Base-by-base conservation (phyloP, 2,329 filamentous ascomycete genomes). In the Xylaria digitata region DNA sequence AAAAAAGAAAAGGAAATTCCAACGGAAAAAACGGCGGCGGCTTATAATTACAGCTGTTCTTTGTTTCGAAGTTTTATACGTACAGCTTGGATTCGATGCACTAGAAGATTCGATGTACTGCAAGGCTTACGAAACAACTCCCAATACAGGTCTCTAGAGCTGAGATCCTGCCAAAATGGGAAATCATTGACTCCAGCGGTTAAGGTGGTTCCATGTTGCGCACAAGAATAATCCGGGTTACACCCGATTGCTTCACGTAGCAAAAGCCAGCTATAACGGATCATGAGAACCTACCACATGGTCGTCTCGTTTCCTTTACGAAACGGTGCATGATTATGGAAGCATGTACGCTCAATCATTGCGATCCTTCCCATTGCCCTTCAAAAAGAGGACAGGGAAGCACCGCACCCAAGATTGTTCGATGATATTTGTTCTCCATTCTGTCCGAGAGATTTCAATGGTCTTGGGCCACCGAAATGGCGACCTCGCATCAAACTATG, bases 341-440 rank as follows among this genome's bases (percentile, higher is more conserved):
- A 50, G 54, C 57, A 84, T 86, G 84, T 86, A 81, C 83, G 84
- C 74, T 85, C 84, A 85, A 86, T 86, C 84, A 86, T 86, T 86
- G 84, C 84, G 84, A 82, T 86, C 84, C 84, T 83, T 79, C 82
- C 80, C 84, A 86, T 78, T 61, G 75, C 75, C 79, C 76, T 73
- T 67, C 59, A 70, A 70, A 70, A 5, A 66, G 63, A 75, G 73
- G 75, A 78, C 76, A 79, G 82, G 79, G 80, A 80, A 85, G 81
- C 84, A 86, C 82, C 84, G 84, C 84, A 86, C 84, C 84, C 84
- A 86, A 86, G 84, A 86, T 85, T 85, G 83, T 82, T 81, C 84
- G 83, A 75, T 82, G 77, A 79, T 73, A 70, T 84, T 34, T 82
- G 69, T 77, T 86, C 84, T 86, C 80, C 84, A 82, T 86, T 82